Evolutionary conservation across 306 rosid species (phyloP), one percentile per base, ranked within the genome.

Genomic region (Acacia melanoxylon): DNA sequence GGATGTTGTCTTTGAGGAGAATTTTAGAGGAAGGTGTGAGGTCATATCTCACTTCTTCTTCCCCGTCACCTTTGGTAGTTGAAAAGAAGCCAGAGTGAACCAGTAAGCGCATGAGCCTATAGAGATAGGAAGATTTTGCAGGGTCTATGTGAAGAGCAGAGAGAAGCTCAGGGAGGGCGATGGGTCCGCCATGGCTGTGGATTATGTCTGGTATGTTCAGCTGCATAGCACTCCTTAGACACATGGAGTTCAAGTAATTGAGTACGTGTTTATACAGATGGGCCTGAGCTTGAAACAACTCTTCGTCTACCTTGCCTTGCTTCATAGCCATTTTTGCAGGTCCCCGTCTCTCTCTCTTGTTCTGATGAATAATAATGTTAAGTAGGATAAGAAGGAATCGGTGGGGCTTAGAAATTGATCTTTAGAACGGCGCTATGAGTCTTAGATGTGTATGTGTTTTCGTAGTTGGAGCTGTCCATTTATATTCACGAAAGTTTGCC

Each of bases 21-120:
- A 80, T 78, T 84, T 70, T 75, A 5, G 84, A 84, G 70, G 87
- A 80, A 59, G 84, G 87, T 59, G 81, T 84, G 61, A 84, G 84
- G 69, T 84, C 84, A 74, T 79, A 83, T 49, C 65, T 66, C 54
- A 10, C 75, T 44, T 41, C 75, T 42, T 69, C 33, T 70, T 70
- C 35, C 54, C 42, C 17, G 8, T 70, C 75, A 42, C 54, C 31
- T 11, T 70, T 70, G 75, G 75, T 42, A 13, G 54, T 11, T 0
- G 5, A 49, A 41, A 70, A 70, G 56, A 70, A n/a, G 54, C 54
- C 75, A 42, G 54, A 42, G 20, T 70, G 75, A 42, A 70, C 54
- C 54, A 70, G 8, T 10, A 70, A 12, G 54, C 75, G 75, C 75
- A 70, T 69, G 74, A 69, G 74, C 52, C 74, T 69, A 42, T 42